phyloP scores from a whole-genome alignment of 1,139 yeast species.

The Geotrichum reessii region DNA sequence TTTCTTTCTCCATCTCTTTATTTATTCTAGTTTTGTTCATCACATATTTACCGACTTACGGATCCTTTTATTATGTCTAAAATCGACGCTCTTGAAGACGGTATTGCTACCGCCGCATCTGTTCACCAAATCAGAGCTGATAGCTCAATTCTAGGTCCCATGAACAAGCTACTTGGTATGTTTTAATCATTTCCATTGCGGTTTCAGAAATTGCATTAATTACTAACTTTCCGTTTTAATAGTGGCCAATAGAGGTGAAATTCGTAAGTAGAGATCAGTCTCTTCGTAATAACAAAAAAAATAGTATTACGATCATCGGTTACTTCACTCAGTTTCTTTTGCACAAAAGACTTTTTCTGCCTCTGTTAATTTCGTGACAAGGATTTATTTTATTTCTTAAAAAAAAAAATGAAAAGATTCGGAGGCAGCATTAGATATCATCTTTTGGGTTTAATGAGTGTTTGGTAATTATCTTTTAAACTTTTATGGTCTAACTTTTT shows the following conservation, averaged over 20 bases:
- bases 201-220: too few relatives aligned
- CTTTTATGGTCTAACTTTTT: neutral
- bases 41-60: neutral
- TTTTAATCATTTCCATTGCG: too few relatives aligned
- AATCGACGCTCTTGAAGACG: slow-evolving; percentile 15
- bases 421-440: neutral
- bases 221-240: slow-evolving; percentile 28
- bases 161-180: slow-evolving; percentile 38
- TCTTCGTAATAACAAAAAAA: neutral
- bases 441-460: neutral
- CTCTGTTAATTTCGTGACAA: neutral
- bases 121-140: slow-evolving; percentile 35
- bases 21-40: neutral
- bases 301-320: neutral
- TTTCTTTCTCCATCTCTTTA: neutral
- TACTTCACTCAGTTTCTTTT: neutral
- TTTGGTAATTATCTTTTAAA: neutral
- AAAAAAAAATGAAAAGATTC: neutral
- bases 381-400: neutral
- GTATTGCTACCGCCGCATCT: slow-evolving; percentile 17
- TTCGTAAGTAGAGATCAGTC: slow-evolving; percentile 39
- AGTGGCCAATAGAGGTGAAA: slow-evolving; percentile 96
- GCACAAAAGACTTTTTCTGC: too few relatives aligned
- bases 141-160: slow-evolving; percentile 37
- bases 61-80: neutral